phyloP scores from a whole-genome alignment of 805 yeast species.

The Scheffersomyces ergatensis region DNA sequence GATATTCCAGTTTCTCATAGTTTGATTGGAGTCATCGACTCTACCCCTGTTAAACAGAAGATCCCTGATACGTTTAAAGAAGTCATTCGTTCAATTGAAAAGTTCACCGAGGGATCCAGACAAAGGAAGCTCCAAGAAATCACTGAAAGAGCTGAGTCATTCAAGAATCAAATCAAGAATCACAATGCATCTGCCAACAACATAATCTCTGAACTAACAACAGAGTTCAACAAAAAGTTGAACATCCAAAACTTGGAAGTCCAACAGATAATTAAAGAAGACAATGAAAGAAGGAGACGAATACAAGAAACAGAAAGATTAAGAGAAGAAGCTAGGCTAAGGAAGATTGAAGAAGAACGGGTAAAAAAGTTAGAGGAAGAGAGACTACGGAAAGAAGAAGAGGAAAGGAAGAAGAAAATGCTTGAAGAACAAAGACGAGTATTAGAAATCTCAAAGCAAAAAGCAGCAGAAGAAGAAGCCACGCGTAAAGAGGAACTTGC shows the following conservation, averaged over 20 bases:
- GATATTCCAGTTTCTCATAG: neutral
- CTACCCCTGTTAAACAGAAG: neutral
- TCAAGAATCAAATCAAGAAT: neutral
- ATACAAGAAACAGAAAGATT: slow-evolving; percentile 12
- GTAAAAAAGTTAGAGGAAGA: slow-evolving; percentile 11
- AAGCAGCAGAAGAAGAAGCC: slow-evolving; percentile 21
- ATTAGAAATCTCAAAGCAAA: slow-evolving; percentile 12
- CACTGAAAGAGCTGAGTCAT: neutral
- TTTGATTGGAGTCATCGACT: too few relatives aligned
- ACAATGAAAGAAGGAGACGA: slow-evolving; percentile 20
- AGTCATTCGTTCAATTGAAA: slow-evolving; percentile 1
- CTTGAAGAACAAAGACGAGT: slow-evolving; percentile 7
- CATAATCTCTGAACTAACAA: slow-evolving; percentile 1
- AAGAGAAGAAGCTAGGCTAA: slow-evolving; percentile 16
- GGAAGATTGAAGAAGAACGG: slow-evolving; percentile 17
- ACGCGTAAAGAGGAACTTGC: slow-evolving; percentile 13
- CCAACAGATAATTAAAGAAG: slow-evolving; percentile 11
- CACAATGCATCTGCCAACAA: neutral
- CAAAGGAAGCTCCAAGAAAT: neutral
- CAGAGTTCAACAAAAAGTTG: slow-evolving; percentile 5
- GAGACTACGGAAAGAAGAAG: slow-evolving; percentile 12
- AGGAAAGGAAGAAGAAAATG: slow-evolving; percentile 6
- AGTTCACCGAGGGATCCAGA: neutral
- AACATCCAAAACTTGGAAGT: slow-evolving; percentile 15
- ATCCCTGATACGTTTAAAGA: neutral